These are phyloP conservation scores for Backusella circina DNA, from an alignment of 192 early-diverging fungal species.

Conservation along the genomic window DNA sequence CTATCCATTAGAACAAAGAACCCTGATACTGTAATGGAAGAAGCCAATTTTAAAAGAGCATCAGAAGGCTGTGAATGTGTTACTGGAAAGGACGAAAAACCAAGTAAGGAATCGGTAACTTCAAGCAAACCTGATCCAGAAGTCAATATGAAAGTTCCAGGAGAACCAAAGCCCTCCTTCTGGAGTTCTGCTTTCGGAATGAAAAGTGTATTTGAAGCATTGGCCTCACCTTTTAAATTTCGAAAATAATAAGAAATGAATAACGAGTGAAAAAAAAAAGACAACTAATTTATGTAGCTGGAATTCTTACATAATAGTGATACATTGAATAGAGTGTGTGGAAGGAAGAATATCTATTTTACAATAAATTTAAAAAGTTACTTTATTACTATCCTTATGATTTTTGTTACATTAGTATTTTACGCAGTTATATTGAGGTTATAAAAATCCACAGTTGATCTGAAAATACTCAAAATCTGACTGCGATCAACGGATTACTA, in stretches of 20 bases:
- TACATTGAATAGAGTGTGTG: neutral
- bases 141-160: neutral
- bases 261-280: neutral
- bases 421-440: neutral
- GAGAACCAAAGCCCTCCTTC: neutral
- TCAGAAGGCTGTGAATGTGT: neutral
- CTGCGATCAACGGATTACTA: neutral
- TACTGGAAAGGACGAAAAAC: neutral
- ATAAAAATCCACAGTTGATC: neutral
- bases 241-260: neutral
- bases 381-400: neutral
- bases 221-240: neutral
- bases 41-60: neutral
- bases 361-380: neutral
- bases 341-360: neutral
- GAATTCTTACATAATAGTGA: neutral
- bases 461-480: neutral
- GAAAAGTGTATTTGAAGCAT: neutral
- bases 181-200: neutral
- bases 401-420: neutral
- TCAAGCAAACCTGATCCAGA: neutral
- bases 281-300: neutral
- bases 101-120: neutral
- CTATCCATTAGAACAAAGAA: neutral
- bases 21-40: neutral